Conservation (phyloP, 2,329 filamentous ascomycete species). For the Epichloe coenophiala region DNA sequence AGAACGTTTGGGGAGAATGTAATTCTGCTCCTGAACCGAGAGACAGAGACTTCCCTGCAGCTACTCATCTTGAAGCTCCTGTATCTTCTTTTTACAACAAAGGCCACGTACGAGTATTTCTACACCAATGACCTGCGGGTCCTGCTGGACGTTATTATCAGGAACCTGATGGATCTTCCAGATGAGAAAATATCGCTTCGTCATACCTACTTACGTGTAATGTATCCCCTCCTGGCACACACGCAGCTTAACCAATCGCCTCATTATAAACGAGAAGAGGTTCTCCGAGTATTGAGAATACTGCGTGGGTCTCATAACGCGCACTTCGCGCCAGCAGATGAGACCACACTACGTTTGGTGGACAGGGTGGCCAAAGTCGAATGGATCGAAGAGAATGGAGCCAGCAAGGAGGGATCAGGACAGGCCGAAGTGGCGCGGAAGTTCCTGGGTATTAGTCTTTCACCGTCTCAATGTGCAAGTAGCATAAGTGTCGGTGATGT, state of each 20-base stretch:
- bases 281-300: conserved; percentile 61
- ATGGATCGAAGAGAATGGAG: conserved; percentile 44
- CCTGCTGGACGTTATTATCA: conserved; percentile 86
- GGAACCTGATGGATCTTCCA: conserved; percentile 90
- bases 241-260: conserved; percentile 79
- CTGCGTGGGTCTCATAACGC: conserved; percentile 50
- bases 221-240: conserved; percentile 81
- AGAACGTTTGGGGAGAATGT: conserved; percentile 97
- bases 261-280: conserved; percentile 83
- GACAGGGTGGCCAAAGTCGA: conserved; percentile 59
- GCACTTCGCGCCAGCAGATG: conserved; percentile 70
- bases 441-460: conserved; percentile 58
- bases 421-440: conserved; percentile 40
- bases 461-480: conserved; percentile 52
- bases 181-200: conserved; percentile 65
- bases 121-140: conserved; percentile 96
- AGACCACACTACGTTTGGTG: conserved; percentile 66
- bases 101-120: conserved; percentile 90
- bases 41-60: conserved; percentile 87
- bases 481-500: conserved; percentile 65
- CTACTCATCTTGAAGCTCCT: conserved; percentile 92
- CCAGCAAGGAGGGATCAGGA: conserved; percentile 19
- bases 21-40: conserved; percentile 85
- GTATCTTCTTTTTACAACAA: conserved; percentile 88
- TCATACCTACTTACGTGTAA: conserved; percentile 87